These are phyloP conservation scores for Colletotrichum salicis DNA, from an alignment of 2,329 filamentous ascomycete species.

Conservation along the genomic window DNA sequence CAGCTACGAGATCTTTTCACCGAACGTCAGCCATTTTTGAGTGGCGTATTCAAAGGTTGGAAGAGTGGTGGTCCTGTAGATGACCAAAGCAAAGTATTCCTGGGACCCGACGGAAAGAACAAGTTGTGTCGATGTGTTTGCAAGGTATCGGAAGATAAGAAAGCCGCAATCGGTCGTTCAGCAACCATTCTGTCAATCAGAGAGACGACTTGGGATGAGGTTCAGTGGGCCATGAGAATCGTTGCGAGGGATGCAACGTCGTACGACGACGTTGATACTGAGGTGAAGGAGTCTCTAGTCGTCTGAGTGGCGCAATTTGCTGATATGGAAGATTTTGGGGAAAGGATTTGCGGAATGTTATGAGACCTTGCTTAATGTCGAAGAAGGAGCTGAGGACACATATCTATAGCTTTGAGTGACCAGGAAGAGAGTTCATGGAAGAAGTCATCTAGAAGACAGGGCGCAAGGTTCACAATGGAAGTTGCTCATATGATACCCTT, in stretches of 20 bases:
- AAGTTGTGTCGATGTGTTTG: slow-evolving; percentile 34
- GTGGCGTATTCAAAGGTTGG: slow-evolving; percentile 20
- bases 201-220: slow-evolving; percentile 32
- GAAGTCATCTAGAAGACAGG: background rate
- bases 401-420: background rate
- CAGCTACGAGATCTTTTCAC: slow-evolving; percentile 72
- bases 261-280: background rate
- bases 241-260: slow-evolving; percentile 16
- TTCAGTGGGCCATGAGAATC: slow-evolving; percentile 15
- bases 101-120: background rate
- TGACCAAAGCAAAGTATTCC: slow-evolving; percentile 1
- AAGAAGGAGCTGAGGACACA: background rate
- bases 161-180: slow-evolving; percentile 10
- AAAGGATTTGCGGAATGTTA: background rate
- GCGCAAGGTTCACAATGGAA: background rate
- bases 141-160: slow-evolving; percentile 4
- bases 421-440: background rate
- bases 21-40: slow-evolving; percentile 61
- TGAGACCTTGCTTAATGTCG: background rate
- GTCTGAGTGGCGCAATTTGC: background rate
- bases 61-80: slow-evolving; percentile 12
- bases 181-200: slow-evolving; percentile 28
- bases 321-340: background rate
- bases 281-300: background rate
- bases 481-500: background rate